Base-by-base conservation (phyloP, 1,284 basidiomycete genomes). In the Ustilago shanxiensis region DNA sequence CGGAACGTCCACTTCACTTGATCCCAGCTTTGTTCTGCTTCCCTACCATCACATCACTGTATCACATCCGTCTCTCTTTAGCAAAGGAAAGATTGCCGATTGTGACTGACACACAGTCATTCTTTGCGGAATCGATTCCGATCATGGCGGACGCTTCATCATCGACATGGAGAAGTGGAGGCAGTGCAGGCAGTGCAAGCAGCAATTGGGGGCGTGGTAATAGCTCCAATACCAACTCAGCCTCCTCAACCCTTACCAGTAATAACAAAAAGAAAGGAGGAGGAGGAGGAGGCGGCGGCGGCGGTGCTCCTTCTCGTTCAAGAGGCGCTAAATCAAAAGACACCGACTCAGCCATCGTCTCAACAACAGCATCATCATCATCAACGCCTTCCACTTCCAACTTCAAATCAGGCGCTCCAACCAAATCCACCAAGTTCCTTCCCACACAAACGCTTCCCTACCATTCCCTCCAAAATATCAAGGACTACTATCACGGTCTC, bases 401-500 rank as follows among this genome's bases (percentile, higher is more conserved):
- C 35, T 72, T 72, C 64, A 72, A 51, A 37, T 72, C 64, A 18
- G 69, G 69, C 2, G 60, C 69, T n/a, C 54, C 63, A 9, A 51
- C 63, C 7, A 72, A 72, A 18, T 11, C 70, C 3, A 64, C 67
- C 64, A 77, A 77, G 56, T 72, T 79, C 31, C 70, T 79, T 13
- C 74, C 75, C 22, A 74, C 70, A 4, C 77, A 72, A 35, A 60
- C 60, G 0, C 61, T 63, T 2, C 77, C 77, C 6, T 73, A 77
- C 57, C 58, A 77, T 29, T 68, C 70, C 10, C 41, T 67, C 14
- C 66, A 73, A 22, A 68, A 70, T 61, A 51, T 79, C 72, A 72
- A 69, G 33, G 77, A 79, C 45, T 69, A 72, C 66, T 79, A 77
- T 47, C 66, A 73, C 22, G 68, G 63, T 49, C 59, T 76, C 22